phyloP scores from a whole-genome alignment of 2,329 filamentous ascomycete genomes.

The Aspergillus quadricinctus region DNA sequence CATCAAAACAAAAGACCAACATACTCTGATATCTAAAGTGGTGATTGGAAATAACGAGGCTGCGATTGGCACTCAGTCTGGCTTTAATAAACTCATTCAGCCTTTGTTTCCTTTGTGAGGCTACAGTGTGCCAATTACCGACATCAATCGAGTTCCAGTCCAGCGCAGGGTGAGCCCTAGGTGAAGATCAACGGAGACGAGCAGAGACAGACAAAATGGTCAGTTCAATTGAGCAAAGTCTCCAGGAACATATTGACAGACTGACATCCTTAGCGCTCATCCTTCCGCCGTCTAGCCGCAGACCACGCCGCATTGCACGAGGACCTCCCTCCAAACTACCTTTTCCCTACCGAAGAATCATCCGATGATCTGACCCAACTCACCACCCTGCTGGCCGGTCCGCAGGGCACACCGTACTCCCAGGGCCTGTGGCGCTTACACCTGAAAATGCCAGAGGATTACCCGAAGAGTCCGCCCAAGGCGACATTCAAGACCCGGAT shows the following conservation, averaged over 20 bases:
- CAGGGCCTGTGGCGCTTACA: constrained; percentile 57
- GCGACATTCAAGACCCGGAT: constrained; percentile 58
- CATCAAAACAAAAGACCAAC: constrained; percentile 18
- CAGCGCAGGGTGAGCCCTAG: background rate
- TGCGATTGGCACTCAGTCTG: background rate
- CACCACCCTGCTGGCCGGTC: constrained; percentile 55
- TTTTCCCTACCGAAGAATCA: constrained; percentile 46
- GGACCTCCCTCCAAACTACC: constrained; percentile 58
- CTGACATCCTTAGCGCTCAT: constrained; percentile 24
- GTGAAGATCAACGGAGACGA: background rate
- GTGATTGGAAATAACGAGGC: constrained; percentile 1
- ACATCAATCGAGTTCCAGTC: background rate
- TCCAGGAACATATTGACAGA: background rate
- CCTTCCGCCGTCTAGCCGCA: constrained; percentile 54
- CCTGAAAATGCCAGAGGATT: constrained; percentile 56
- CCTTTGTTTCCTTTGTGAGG: background rate
- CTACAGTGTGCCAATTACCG: background rate
- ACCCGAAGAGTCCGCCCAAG: constrained; percentile 48
- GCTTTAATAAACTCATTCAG: background rate
- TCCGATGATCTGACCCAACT: constrained; percentile 55
- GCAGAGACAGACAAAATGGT: constrained; percentile 4
- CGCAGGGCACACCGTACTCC: constrained; percentile 57
- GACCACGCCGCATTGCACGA: constrained; percentile 57
- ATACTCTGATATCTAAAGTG: background rate
- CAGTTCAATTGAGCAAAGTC: background rate